A percentile compares a stretch with the other conserved stretches of the same genome.
These are phyloP conservation scores for Paspalum vaginatum DNA, from an alignment of 176 grass and related monocot species.

Conservation along the genomic window DNA sequence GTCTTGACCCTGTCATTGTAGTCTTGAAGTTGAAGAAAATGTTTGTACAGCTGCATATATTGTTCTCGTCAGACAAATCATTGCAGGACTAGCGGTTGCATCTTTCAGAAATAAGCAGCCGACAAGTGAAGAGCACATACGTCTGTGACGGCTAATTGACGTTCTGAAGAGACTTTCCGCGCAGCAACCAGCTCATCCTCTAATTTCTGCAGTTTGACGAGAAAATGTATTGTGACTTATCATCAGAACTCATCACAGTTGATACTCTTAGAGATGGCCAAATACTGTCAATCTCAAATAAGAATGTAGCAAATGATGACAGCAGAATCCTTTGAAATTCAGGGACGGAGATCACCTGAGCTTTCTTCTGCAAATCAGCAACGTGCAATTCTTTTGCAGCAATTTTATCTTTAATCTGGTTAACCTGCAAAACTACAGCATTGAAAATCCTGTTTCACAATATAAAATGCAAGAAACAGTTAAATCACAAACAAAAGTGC, in stretches of 20 bases:
- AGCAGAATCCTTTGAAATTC: slow-evolving; percentile 14
- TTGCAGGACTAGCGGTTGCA: neutral
- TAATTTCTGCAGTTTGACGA: slow-evolving; percentile 60
- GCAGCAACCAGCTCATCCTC: slow-evolving; percentile 69
- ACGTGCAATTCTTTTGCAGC: slow-evolving; percentile 60
- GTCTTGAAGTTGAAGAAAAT: slow-evolving; percentile 74
- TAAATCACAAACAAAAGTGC: neutral
- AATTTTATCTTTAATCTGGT: slow-evolving; percentile 65
- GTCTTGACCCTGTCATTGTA: slow-evolving; percentile 67
- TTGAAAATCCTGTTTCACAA: slow-evolving; percentile 31
- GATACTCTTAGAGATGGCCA: neutral
- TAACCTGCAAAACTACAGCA: slow-evolving; percentile 52
- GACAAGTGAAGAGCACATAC: slow-evolving; percentile 38
- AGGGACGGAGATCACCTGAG: slow-evolving; percentile 52
- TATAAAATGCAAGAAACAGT: slow-evolving; percentile 19
- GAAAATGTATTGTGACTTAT: neutral
- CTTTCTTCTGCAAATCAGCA: slow-evolving; percentile 67
- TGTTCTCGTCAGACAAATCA: neutral
- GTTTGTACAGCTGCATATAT: slow-evolving; percentile 62
- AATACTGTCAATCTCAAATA: neutral
- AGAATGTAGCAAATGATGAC: neutral
- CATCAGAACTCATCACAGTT: neutral
- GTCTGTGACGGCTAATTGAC: slow-evolving; percentile 59
- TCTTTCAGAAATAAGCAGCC: slow-evolving; percentile 20
- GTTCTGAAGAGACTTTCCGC: slow-evolving; percentile 66